Conservation (phyloP, 2,329 filamentous ascomycete species). For the Colletotrichum cuscutae region DNA sequence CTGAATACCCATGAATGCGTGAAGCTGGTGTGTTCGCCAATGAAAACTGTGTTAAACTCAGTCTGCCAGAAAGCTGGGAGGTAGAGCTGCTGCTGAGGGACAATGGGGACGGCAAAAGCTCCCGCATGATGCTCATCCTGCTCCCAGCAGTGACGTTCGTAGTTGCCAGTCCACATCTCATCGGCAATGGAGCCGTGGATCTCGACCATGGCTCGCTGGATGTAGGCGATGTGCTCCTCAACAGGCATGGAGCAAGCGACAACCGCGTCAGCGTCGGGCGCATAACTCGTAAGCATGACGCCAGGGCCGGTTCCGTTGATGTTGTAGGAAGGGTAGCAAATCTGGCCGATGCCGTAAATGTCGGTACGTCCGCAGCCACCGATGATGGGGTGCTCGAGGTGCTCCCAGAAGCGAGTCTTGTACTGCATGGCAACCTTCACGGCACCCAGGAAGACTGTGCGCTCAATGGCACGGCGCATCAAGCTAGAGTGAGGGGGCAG, state of each 20-base stretch:
- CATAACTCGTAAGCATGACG: slow-evolving; percentile 61
- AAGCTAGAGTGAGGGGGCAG: slow-evolving; percentile 46
- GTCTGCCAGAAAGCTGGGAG: slow-evolving; percentile 70
- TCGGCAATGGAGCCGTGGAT: slow-evolving; percentile 56
- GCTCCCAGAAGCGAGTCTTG: slow-evolving; percentile 55
- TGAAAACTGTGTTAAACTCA: slow-evolving; percentile 54
- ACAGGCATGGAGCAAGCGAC: slow-evolving; percentile 55
- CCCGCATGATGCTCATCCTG: slow-evolving; percentile 65
- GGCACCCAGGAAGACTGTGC: slow-evolving; percentile 40
- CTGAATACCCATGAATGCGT: slow-evolving; percentile 65
- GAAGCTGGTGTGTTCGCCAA: slow-evolving; percentile 54
- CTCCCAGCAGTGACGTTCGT: slow-evolving; percentile 69
- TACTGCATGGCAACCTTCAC: slow-evolving; percentile 64
- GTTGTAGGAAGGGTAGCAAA: slow-evolving; percentile 64
- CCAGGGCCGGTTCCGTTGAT: slow-evolving; percentile 62
- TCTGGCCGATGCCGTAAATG: slow-evolving; percentile 58
- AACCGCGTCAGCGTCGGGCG: slow-evolving; percentile 50
- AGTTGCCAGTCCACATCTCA: slow-evolving; percentile 67
- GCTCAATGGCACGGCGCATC: slow-evolving; percentile 40
- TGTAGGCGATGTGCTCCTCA: slow-evolving; percentile 62
- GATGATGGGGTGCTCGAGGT: slow-evolving; percentile 42
- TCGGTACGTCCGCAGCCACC: slow-evolving; percentile 61
- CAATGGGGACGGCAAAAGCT: slow-evolving; percentile 61
- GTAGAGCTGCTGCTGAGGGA: slow-evolving; percentile 68
- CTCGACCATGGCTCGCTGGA: slow-evolving; percentile 65